phyloP scores from a whole-genome alignment of 139 green algal species.

The Auxenochlorella protothecoides region DNA sequence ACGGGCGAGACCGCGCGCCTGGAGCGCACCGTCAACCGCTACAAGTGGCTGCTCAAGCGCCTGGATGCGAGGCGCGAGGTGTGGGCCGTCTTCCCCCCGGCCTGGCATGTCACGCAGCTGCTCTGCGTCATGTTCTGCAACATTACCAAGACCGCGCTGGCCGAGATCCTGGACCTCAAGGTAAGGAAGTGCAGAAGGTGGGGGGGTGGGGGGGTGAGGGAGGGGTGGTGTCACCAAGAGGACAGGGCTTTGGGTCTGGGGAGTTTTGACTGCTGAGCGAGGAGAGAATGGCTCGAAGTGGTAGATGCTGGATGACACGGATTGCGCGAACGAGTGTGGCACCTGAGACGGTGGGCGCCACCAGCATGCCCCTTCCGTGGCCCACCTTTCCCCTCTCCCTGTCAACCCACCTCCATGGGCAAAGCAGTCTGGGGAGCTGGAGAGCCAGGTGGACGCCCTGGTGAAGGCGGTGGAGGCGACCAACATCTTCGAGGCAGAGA shows the following conservation, averaged over 20 bases:
- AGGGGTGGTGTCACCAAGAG: too few relatives aligned
- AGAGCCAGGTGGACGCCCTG: constrained; percentile 61
- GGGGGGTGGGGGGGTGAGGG: neutral
- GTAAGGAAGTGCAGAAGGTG: constrained; percentile 12
- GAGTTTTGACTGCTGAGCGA: too few relatives aligned
- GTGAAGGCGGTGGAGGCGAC: constrained; percentile 85
- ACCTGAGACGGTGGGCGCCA: too few relatives aligned
- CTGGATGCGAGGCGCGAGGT: constrained; percentile 35
- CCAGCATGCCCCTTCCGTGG: neutral
- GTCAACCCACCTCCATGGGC: neutral
- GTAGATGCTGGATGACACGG: too few relatives aligned
- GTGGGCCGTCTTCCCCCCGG: constrained; percentile 84
- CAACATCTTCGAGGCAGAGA: constrained; percentile 92
- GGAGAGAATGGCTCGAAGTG: too few relatives aligned
- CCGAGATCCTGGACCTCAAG: constrained; percentile 60
- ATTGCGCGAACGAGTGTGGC: too few relatives aligned
- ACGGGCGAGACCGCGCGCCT: constrained; percentile 65
- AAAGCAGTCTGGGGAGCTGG: constrained; percentile 28
- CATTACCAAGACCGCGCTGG: constrained; percentile 82
- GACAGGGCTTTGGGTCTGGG: too few relatives aligned
- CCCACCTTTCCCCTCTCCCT: constrained; percentile 3
- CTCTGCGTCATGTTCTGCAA: constrained; percentile 92
- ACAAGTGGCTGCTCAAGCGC: constrained; percentile 61
- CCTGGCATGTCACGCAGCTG: constrained; percentile 80
- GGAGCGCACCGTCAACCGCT: constrained; percentile 82